Base-by-base conservation (phyloP, 2,329 filamentous ascomycete genomes). In the Colletotrichum eremochloae region DNA sequence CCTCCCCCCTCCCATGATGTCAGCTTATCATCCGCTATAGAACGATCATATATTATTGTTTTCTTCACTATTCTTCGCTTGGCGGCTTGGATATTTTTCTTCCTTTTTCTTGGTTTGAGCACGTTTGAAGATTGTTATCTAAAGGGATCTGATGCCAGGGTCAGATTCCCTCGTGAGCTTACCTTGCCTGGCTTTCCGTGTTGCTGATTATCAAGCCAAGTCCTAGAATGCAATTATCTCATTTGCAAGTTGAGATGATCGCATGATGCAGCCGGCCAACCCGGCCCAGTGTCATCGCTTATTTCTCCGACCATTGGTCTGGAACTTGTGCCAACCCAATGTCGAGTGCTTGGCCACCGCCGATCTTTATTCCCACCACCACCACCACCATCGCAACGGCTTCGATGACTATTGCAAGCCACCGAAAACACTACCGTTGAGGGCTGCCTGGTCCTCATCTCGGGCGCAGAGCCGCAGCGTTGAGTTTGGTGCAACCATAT, bases 331-430 rank as follows among this genome's bases (percentile, higher is more conserved):
- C 20, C 44, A 5, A 15, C 31, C 66, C 36, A 29, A 60, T 38
- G 52, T 31, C 52, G 44, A 50, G 55, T 14, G 14, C 29, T 15
- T 24, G 69, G 31, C 20, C 12, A 48, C 29, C 20, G 65, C 60
- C 53, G 66, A 72, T 72, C 60, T 56, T 62, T 11, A 60, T 5
- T 64, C 40, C 57, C 36, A 29, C 29, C 40, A 40, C 18, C 24
- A 24, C 24, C 24, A 24, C 57, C 36, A 29, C 29, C 40, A 40
- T 12, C n/a, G 20, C 6, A 29, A 52, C 33, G 31, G 53, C 29
- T 53, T 12, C 44, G 15, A 24, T 42, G 24, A 63, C 52, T 29
- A 55, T 31, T 31, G 24, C 18, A 11, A 12, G 56, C 24, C 40
- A 40, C 15, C 46, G 50, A 29, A 36, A n/a, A 38, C 24, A 12